These are phyloP conservation scores for Macadamia tetraphylla DNA, from an alignment of 164 flowering plant genomes.

Conservation along the genomic window DNA sequence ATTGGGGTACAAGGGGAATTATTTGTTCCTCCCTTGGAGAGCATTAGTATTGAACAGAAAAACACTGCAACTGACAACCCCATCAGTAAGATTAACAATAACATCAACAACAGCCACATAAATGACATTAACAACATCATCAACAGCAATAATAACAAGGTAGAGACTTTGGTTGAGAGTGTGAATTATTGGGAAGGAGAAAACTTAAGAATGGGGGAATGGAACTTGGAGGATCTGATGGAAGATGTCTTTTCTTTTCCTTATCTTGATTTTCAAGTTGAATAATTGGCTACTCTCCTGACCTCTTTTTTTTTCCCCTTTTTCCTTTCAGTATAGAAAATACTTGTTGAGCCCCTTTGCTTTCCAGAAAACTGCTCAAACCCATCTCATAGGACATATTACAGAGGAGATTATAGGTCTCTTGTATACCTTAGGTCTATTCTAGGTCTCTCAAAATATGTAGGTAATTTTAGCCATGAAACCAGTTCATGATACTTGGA, in stretches of 20 bases:
- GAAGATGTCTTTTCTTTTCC: conserved; percentile 63
- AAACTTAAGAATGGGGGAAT: conserved; percentile 57
- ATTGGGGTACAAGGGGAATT: conserved; percentile 31
- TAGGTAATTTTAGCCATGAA: neutral
- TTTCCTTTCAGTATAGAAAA: neutral
- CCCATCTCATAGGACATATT: conserved; percentile 1
- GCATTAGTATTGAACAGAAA: conserved; percentile 29
- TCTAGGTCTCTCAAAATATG: conserved; percentile 6
- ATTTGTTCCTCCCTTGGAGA: conserved; percentile 50
- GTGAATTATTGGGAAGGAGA: conserved; percentile 56
- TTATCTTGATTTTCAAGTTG: conserved; percentile 60
- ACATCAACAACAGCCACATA: neutral
- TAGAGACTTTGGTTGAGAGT: conserved; percentile 20
- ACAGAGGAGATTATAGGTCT: neutral
- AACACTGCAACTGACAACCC: conserved; percentile 10
- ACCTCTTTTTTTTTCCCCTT: neutral
- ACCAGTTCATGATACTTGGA: neutral
- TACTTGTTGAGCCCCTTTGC: neutral
- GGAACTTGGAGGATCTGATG: conserved; percentile 86
- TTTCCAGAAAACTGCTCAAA: neutral
- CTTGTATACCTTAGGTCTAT: neutral
- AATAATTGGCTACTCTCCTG: conserved; percentile 8
- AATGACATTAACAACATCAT: conserved; percentile 15
- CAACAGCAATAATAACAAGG: conserved; percentile 22
- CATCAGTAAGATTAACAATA: neutral